A percentile compares a stretch with the other conserved stretches of the same genome.
These are phyloP conservation scores for Fusarium verrucosum DNA, from an alignment of 2,329 filamentous ascomycete species.

Conservation along the genomic window DNA sequence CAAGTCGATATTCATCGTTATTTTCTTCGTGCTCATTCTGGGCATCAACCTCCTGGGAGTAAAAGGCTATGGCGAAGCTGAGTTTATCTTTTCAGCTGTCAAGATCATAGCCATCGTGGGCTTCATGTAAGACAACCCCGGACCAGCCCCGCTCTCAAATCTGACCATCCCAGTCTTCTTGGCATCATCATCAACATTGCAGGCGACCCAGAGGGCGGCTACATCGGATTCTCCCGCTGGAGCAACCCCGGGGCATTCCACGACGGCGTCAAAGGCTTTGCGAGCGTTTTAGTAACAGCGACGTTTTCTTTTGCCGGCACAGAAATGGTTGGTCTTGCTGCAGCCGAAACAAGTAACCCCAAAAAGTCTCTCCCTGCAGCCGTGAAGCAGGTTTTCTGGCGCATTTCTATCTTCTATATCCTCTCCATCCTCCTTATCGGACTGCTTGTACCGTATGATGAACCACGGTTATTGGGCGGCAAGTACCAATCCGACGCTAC, in stretches of 20 bases:
- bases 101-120: slow-evolving; percentile 87
- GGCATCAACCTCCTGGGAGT: slow-evolving; percentile 88
- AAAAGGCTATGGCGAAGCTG: slow-evolving; percentile 86
- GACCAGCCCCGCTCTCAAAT: background rate
- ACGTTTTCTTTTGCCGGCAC: slow-evolving; percentile 80
- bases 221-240: slow-evolving; percentile 85
- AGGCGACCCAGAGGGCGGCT: slow-evolving; percentile 74
- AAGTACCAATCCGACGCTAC: slow-evolving; percentile 69
- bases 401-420: slow-evolving; percentile 89
- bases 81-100: slow-evolving; percentile 86
- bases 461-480: slow-evolving; percentile 67
- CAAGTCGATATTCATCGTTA: slow-evolving; percentile 78
- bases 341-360: slow-evolving; percentile 79
- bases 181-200: slow-evolving; percentile 86
- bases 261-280: slow-evolving; percentile 83
- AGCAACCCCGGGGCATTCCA: slow-evolving; percentile 79
- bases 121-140: slow-evolving; percentile 73
- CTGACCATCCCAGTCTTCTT: slow-evolving; percentile 67
- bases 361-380: slow-evolving; percentile 84
- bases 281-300: slow-evolving; percentile 77
- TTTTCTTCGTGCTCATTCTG: slow-evolving; percentile 81
- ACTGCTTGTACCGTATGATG: slow-evolving; percentile 78
- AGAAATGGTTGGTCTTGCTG: slow-evolving; percentile 78
- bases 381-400: slow-evolving; percentile 94
- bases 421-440: slow-evolving; percentile 83